Evolutionary conservation across 495 filamentous ascomycete genomes (phyloP), one percentile per base, ranked within the genome.

Genomic region (Neurospora sp.): DNA sequence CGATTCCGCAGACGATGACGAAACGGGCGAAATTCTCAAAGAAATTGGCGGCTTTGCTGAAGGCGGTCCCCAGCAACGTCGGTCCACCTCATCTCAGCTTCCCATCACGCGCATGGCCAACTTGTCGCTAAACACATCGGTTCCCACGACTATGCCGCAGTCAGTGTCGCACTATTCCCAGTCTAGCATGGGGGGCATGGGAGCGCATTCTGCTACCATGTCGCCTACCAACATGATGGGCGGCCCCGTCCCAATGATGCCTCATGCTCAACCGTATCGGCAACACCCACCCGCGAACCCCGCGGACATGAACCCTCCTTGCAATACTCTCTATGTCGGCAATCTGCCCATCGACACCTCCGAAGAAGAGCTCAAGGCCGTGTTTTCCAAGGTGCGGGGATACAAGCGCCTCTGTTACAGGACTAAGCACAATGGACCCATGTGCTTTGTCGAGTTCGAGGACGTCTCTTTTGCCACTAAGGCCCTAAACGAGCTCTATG

Each of bases 381-480:
- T 98, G 80, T 99, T 99, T 79, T 94, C 91, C 59, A 96, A 95
- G 81, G 93, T 96, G 76, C 92, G 94, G 41, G 96, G 96, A 18
- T 99, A 98, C 81, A 99, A 97, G 84, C 87, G 96, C 44, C 90
- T 99, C 5, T 98, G 94, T 78, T 97, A 97, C 84, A 89, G 96
- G n/a, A 97, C 95, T 70, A 99, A 99, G 82, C 92, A 94, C 75
- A 97, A 98, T 77, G 96, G 96, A 0, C 96, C 96, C 14, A 98
- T 98, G 96, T 98, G 96, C 78, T 98, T 98, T 77, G 96, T 99
- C 48, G 96, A 99, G 81, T 99, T 98, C 79, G 96, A 98, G 76
- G 94, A 99, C 79, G 89, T 97, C 53, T 91, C 91, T 31, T 96
- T 94, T 78, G 96, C 96, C 9, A 98, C 96, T 72, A 97, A 96